Evolutionary conservation across 345 rosid genomes (phyloP).

Genomic region (Lepidium didymum): DNA sequence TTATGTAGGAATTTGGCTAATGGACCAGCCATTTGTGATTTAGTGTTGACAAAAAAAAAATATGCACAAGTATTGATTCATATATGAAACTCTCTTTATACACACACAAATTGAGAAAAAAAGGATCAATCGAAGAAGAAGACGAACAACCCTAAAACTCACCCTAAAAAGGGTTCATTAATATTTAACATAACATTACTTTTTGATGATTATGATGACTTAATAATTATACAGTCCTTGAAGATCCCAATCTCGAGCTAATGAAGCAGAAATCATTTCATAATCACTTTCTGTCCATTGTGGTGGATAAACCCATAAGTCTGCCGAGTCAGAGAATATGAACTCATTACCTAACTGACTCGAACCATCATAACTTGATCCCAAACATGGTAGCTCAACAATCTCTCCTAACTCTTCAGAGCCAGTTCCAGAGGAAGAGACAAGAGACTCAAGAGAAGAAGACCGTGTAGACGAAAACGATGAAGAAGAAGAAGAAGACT

Average conservation of each 20-base stretch:
- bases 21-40: too few species aligned
- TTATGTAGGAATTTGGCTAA: too few species aligned
- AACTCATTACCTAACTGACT: conserved; percentile 39
- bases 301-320: conserved; percentile 37
- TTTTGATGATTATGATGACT: background rate
- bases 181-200: conserved; percentile 15
- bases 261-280: conserved; percentile 25
- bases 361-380: conserved; percentile 40
- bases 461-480: conserved; percentile 24
- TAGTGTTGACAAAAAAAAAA: too few species aligned
- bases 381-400: conserved; percentile 68
- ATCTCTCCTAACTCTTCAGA: conserved; percentile 75
- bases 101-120: background rate
- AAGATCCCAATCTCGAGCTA: conserved; percentile 23
- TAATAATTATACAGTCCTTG: conserved; percentile 21
- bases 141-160: conserved; percentile 22
- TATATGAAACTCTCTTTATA: background rate
- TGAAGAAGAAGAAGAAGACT: conserved; percentile 21
- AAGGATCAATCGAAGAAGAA: background rate
- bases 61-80: conserved; percentile 21
- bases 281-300: conserved; percentile 36
- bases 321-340: conserved; percentile 38
- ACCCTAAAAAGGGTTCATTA: conserved; percentile 24
- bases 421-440: conserved; percentile 30
- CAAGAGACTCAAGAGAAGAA: conserved; percentile 40